Evolutionary conservation across 2,329 filamentous ascomycete genomes (phyloP), one percentile per base, ranked within the genome.

Genomic region (Lachnellula hyalina): DNA sequence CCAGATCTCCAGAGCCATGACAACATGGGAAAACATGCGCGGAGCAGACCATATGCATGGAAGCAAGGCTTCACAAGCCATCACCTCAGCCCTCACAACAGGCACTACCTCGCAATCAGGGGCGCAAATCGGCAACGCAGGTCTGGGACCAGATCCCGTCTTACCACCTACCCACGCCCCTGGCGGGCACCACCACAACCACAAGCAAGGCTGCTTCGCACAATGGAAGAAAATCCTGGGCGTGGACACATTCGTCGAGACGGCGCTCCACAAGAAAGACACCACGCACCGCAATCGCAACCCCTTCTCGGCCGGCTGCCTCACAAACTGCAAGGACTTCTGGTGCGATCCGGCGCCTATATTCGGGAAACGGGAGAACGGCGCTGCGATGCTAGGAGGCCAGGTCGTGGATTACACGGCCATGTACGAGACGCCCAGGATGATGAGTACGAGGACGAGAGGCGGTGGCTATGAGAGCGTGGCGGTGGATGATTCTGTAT

Each of bases 11-110:
- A 85, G 91, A 58, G 95, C 92, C 54, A 87, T 96, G 77, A 99
- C 94, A 1, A 99, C 94, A 0, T 97, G 89, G 72, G 94, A 99
- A 73, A 96, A 92, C 71, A 97, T 99, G 92, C 85, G 86, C 60
- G 87, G 90, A 49, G 80, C 91, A 58, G 80, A 84, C 55, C 79
- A 87, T 59, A 78, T 77, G 52, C 72, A 77, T 51, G 77, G 76
- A 40, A 74, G 77, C 59, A 76, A 74, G 52, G 74, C 73, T 56
- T 76, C 75, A 23, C 79, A 82, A 57, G 83, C 85, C 1, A 75
- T 92, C 34, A 85, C 85, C 6, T 84, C 86, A 0, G 88, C 89
- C 51, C 84, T 96, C 65, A 86, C 90, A 1, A 90, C 90, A 1
- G 83, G 84, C 12, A 78, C 80, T 41, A 80, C 80, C 3, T 80